Evolutionary conservation across 1,284 basidiomycete genomes (phyloP), one percentile per base, ranked within the genome.

Genomic region (Ceratobasidium sp.): DNA sequence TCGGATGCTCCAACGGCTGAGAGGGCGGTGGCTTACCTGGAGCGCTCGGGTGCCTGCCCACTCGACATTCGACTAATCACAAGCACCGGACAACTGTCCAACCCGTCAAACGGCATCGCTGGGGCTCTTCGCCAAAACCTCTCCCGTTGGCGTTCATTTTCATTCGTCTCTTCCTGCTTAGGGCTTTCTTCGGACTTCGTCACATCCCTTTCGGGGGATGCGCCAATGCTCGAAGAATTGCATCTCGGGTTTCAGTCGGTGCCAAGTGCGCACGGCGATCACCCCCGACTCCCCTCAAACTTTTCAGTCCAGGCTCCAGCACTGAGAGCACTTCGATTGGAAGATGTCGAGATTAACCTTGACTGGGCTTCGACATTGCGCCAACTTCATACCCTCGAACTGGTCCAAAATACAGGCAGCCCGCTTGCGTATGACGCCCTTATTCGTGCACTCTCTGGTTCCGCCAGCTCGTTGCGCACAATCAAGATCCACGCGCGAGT

Each of bases 1-100:
- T 42, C 76, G 53, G 33, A 70, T 9, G 67, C 44, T 26, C 67
- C 76, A 28, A 60, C 42, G 39, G 67, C 67, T 42, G 26, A 68
- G 28, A 46, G 66, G n/a, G 67, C 76, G 33, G 51, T 70, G 76
- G 67, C 76, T 2, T 77, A 77, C 58, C 49, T 77, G 5, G 76
- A 56, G 10, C 76, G 76, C 20, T 77, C 76, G 7, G 76, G 76
- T 70, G 76, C 76, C 66, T 77, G 76, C 76, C 76, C 76, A 26
- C 44, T 77, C 44, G 76, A 77, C 63, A 44, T 77, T 18, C 76
- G 53, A 40, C 42, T 77, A 5, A 70, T 77, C 13, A 60, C 66
- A 20, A 77, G 66, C 20, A 61, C 42, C 56, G 56, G 67, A 42
- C 56, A 70, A 56, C 33, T 55, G 56, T 53, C 58, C 13, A 67